phyloP scores from a whole-genome alignment of 2,329 filamentous ascomycete species.

The Epicoccum sorghinum region DNA sequence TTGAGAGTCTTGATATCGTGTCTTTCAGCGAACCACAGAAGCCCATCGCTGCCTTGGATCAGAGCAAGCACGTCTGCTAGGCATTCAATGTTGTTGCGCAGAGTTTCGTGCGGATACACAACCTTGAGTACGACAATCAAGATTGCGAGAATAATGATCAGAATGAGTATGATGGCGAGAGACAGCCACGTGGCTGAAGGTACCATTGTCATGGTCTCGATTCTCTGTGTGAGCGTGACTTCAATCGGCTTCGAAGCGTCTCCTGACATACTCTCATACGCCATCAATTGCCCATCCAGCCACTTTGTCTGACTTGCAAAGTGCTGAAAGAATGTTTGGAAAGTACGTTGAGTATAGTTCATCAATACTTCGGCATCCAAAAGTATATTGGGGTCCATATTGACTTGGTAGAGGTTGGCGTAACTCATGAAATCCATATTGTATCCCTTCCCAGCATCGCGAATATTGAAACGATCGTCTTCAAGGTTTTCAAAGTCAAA shows the following conservation, averaged over 20 bases:
- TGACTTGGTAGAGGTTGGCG: constrained; percentile 25
- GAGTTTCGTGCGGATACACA: constrained; percentile 1
- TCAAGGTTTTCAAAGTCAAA: constrained; percentile 4
- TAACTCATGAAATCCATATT: constrained; percentile 41
- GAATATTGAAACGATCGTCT: constrained; percentile 25
- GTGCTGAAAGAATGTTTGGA: constrained; percentile 37
- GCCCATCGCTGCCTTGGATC: constrained; percentile 13
- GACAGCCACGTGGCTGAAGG: constrained; percentile 17
- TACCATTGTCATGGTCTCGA: constrained; percentile 15
- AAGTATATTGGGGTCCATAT: constrained; percentile 20
- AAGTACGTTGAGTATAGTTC: constrained; percentile 21
- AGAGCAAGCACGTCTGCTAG: constrained; percentile 18
- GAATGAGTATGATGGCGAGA: constrained; percentile 10
- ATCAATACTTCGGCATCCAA: constrained; percentile 15
- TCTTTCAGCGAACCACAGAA: constrained; percentile 7
- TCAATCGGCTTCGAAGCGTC: neutral
- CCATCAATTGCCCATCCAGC: constrained; percentile 1
- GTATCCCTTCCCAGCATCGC: constrained; percentile 22
- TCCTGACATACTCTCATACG: constrained; percentile 21
- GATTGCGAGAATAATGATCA: constrained; percentile 10
- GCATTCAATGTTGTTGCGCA: constrained; percentile 10
- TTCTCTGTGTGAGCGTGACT: constrained; percentile 1
- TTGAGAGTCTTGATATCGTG: neutral
- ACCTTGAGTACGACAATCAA: constrained; percentile 10
- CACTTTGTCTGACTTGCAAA: neutral